Evolutionary conservation across 2,329 filamentous ascomycete species (phyloP).

Genomic region (Colletotrichum cordylinicola): DNA sequence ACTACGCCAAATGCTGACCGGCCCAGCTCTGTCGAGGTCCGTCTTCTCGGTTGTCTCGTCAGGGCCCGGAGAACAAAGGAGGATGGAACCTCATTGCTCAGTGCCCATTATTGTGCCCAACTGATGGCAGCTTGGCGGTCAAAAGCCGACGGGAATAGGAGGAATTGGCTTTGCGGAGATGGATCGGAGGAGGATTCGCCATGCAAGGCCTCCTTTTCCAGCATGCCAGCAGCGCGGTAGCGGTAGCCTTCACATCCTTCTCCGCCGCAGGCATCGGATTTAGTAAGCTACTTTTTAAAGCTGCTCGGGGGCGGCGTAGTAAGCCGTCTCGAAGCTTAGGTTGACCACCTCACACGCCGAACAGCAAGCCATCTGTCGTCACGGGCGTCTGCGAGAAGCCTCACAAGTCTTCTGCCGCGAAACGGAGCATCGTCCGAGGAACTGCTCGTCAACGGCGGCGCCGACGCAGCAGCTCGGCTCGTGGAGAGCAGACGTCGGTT

Average conservation of each 20-base stretch:
- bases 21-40: not conserved
- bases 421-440: not conserved
- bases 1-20: not conserved
- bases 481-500: not conserved
- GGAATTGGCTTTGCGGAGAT: not conserved
- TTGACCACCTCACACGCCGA: not conserved
- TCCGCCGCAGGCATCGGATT: not conserved
- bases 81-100: not conserved
- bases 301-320: not conserved
- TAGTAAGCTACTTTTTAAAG: not conserved
- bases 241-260: not conserved
- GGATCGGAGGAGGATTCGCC: not conserved
- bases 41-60: not conserved
- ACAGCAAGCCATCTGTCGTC: not conserved
- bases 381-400: not conserved
- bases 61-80: not conserved
- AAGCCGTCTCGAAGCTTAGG: not conserved
- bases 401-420: not conserved
- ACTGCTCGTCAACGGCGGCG: not conserved
- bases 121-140: not conserved
- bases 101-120: not conserved
- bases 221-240: not conserved
- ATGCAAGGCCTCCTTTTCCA: not conserved
- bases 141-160: constrained; percentile 1
- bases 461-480: not conserved